Percentiles rank a stretch among this genome's conserved stretches.
Conservation (phyloP, 2,329 filamentous ascomycete species). For the Penicillium sp. region DNA sequence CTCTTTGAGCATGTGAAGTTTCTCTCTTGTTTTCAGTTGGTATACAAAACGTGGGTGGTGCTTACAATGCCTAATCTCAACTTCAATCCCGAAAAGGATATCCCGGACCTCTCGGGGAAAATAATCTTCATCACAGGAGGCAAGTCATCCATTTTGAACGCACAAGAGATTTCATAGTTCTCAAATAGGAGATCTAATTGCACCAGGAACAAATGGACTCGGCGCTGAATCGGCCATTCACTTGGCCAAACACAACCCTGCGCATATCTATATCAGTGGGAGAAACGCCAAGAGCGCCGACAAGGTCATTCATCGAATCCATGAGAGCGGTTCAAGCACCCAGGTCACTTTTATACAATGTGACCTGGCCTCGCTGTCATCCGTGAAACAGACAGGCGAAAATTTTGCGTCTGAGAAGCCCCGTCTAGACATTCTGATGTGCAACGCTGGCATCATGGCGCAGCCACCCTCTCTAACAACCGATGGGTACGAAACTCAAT, state of each 20-base stretch:
- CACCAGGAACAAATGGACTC: slow-evolving; percentile 53
- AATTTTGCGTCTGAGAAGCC: slow-evolving; percentile 39
- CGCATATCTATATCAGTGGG: slow-evolving; percentile 24
- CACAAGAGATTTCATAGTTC: neutral
- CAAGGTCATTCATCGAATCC: slow-evolving; percentile 43
- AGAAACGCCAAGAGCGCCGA: slow-evolving; percentile 12
- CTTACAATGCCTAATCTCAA: slow-evolving; percentile 9
- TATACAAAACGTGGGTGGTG: too few relatives aligned
- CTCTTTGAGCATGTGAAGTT: neutral
- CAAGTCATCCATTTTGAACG: neutral
- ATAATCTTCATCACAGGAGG: slow-evolving; percentile 18
- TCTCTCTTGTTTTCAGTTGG: neutral
- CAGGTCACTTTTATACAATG: slow-evolving; percentile 44
- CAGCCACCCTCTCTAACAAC: slow-evolving; percentile 41
- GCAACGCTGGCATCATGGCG: slow-evolving; percentile 54
- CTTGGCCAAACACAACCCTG: slow-evolving; percentile 46
- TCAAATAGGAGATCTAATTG: neutral
- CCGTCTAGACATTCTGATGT: slow-evolving; percentile 52
- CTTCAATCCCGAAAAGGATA: slow-evolving; percentile 12
- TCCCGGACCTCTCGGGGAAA: slow-evolving; percentile 13
- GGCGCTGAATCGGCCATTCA: slow-evolving; percentile 46
- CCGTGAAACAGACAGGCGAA: slow-evolving; percentile 47
- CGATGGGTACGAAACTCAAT: slow-evolving; percentile 56
- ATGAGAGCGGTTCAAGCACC: slow-evolving; percentile 24
- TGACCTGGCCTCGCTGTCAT: slow-evolving; percentile 52